Evolutionary conservation across 139 green algal genomes (phyloP), one percentile per base, ranked within the genome.

Genomic region (Chlorella sorokiniana): DNA sequence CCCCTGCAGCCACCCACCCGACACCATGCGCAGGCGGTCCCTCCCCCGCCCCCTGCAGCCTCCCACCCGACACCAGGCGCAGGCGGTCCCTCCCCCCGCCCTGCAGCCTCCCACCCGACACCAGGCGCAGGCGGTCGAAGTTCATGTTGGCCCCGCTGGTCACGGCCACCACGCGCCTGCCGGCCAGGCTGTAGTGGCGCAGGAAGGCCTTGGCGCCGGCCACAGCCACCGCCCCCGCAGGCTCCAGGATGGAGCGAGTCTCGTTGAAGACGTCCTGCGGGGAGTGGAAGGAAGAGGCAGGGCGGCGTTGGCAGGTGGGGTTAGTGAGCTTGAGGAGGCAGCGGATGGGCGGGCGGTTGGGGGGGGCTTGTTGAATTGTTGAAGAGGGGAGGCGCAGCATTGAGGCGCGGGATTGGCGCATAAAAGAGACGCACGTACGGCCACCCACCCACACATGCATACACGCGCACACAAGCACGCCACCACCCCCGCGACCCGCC

Each of bases 111-210:
- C 18, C 56, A 65, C 56, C 56, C 23, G 56, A 65, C 56, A 65
- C 56, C 40, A 98, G 86, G 3, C 96, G 88, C 83, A 99, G 90
- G 40, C 94, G 90, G 82, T 99, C 95, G 90, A 99, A 99, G 89
- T 99, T 99, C 76, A 98, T 97, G 86, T 97, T 97, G 25, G 94
- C 93, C 2, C 94, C 90, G 14, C 77, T 89, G 22, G 89, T 91
- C 0, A 93, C 76, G 5, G 86, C 91, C 51, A 96, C 92, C 68
- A 94, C 90, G 5, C 91, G 54, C 61, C 80, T 45, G 81, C 92
- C 90, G 87, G 93, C 85, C 68, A 91, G 69, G 31, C 68, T 69
- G 35, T 96, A 83, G 8, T 77, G 73, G 62, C 90, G 85, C 48
- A 83, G 45, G 86, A 95, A 98, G 8, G 93, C 94, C 83, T 96